A percentile compares a stretch with the other conserved stretches of the same genome.
Evolutionary conservation across 2,329 filamentous ascomycete genomes (phyloP).

Genomic region (Mariannaea elegans): DNA sequence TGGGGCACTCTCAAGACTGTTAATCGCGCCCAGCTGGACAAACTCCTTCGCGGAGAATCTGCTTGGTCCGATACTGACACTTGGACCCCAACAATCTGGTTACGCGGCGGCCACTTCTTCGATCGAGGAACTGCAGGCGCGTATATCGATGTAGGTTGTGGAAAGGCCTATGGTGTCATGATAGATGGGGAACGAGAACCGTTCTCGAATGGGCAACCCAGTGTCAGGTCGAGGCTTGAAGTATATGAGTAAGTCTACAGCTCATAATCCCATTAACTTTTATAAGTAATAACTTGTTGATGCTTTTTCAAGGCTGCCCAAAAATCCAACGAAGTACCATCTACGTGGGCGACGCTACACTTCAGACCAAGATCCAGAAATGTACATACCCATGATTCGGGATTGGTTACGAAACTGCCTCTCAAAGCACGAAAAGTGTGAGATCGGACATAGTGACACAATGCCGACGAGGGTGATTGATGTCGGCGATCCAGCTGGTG

Average conservation of each 20-base stretch:
- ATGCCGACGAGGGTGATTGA: constrained; percentile 1
- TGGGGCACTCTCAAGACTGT: background rate
- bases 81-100: background rate
- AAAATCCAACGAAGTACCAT: background rate
- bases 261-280: background rate
- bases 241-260: background rate
- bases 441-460: background rate
- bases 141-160: background rate
- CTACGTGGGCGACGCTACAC: background rate
- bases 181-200: background rate
- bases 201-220: background rate
- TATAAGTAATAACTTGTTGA: too few relatives aligned
- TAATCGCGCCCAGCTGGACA: background rate
- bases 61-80: background rate
- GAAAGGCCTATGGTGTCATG: background rate
- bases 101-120: background rate
- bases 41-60: background rate
- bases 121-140: background rate
- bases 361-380: background rate
- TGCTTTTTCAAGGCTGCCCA: background rate
- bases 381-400: background rate
- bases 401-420: background rate
- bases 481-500: background rate
- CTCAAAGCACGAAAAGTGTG: background rate
- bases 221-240: background rate